Evolutionary conservation across 2,329 filamentous ascomycete genomes (phyloP).

Genomic region (Fusarium poae): DNA sequence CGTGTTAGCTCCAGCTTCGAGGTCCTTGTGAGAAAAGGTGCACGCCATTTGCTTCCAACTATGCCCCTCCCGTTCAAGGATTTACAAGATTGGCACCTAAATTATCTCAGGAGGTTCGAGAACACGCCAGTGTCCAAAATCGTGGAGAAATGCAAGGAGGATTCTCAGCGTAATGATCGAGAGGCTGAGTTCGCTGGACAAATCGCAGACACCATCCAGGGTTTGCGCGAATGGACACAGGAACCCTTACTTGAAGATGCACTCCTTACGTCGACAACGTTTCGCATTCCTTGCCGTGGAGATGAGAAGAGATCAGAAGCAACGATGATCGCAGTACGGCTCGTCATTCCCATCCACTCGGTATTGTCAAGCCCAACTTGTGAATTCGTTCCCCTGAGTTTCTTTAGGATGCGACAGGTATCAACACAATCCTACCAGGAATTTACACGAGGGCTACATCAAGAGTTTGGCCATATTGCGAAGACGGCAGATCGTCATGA

Average conservation of each 20-base stretch:
- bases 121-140: conserved; percentile 56
- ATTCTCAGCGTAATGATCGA: conserved; percentile 50
- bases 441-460: conserved; percentile 71
- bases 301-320: conserved; percentile 37
- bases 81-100: conserved; percentile 67
- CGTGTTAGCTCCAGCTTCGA: conserved; percentile 70
- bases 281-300: conserved; percentile 57
- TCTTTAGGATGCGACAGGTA: conserved; percentile 76
- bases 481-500: conserved; percentile 42
- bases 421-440: conserved; percentile 69
- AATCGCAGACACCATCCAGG: conserved; percentile 59
- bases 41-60: conserved; percentile 72
- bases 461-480: conserved; percentile 68
- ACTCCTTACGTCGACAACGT: conserved; percentile 58
- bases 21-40: conserved; percentile 69
- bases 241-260: conserved; percentile 63
- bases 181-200: conserved; percentile 61
- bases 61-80: conserved; percentile 65
- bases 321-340: conserved; percentile 67
- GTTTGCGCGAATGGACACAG: conserved; percentile 58
- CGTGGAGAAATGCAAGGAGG: conserved; percentile 52
- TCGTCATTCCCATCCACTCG: conserved; percentile 72
- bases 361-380: conserved; percentile 64
- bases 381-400: conserved; percentile 71
- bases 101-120: conserved; percentile 66